Conservation (phyloP, 345 rosid species). For the Linum trigynum region DNA sequence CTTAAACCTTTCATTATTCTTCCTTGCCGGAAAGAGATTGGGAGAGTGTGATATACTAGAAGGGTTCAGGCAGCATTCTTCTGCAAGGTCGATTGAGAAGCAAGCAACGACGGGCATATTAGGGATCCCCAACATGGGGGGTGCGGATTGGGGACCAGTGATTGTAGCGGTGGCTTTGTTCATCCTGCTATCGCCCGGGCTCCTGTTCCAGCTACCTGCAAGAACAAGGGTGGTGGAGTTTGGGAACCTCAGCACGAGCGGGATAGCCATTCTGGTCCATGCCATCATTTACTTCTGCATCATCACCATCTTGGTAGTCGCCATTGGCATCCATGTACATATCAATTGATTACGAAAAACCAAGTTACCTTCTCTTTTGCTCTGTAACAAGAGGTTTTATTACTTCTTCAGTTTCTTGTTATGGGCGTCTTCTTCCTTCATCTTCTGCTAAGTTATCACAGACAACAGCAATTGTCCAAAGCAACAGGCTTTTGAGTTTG, state of each 20-base stretch:
- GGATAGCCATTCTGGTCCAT: constrained; percentile 7
- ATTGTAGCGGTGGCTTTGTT: constrained; percentile 4
- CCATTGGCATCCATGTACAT: constrained; percentile 6
- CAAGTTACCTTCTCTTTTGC: background rate
- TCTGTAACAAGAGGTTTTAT: background rate
- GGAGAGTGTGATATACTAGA: background rate
- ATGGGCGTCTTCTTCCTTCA: background rate
- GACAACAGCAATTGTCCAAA: background rate
- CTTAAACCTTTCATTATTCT: background rate
- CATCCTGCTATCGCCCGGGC: constrained; percentile 5
- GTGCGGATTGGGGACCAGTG: background rate
- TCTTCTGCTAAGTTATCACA: background rate
- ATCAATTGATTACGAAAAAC: background rate
- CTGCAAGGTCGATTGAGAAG: no score
- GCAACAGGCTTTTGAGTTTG: background rate
- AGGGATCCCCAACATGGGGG: background rate
- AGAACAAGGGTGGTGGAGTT: constrained; percentile 8
- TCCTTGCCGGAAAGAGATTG: background rate
- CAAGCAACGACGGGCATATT: background rate
- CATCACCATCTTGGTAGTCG: constrained; percentile 6
- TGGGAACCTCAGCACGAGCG: constrained; percentile 6
- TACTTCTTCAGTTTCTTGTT: background rate
- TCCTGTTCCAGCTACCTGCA: constrained; percentile 9
- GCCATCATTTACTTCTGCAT: constrained; percentile 8
- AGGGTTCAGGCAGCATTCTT: no score